Base-by-base conservation (phyloP, 257 asterid genomes). In the Scutellaria minor region DNA sequence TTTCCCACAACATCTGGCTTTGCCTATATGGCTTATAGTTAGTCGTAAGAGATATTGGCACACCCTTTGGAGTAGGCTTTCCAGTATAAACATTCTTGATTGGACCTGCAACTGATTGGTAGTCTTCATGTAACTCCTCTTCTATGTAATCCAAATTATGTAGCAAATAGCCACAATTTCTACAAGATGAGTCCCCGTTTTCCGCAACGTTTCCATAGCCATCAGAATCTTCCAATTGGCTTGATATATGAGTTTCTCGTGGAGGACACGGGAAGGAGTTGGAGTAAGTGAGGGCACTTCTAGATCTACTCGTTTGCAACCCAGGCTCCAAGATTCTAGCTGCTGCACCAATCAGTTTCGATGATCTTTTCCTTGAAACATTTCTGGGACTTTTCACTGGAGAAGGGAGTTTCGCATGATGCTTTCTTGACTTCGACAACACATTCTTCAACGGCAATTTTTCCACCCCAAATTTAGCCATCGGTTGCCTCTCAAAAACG, bases 321-420 rank as follows among this genome's bases (percentile, higher is more conserved):
- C 96, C 95, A 55, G 98, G 98, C 74, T 94, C 99, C 83, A 92
- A 79, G 55, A 95, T 95, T 78, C 73, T 79, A 72, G 90, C 80
- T 31, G 99, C 99, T 27, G 95, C 97, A 54, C 95, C 96, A 53
- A 90, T 82, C 82, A 95, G 80, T 72, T 86, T 80, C 41, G 98
- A 87, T 6, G 95, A 70, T 56, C 77, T 86, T 76, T 78, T 89
- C 78, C 86, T 85, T 7, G 97, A 70, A 62, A 79, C 60, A 83
- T 65, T 86, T 65, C 85, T 82, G 1, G 97, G 89, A 64, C 89
- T 95, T 79, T 85, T 92, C n/a, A 92, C 85, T 0, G 97, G 98
- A 65, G 92, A 75, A 14, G 78, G 83, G 39, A 92, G 86, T 55
- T 85, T 93, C 0, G 87, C 82, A 55, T 82, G 93, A 57, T 83